These are phyloP conservation scores for Lentinula edodes DNA, from an alignment of 768 basidiomycete species.

Conservation along the genomic window DNA sequence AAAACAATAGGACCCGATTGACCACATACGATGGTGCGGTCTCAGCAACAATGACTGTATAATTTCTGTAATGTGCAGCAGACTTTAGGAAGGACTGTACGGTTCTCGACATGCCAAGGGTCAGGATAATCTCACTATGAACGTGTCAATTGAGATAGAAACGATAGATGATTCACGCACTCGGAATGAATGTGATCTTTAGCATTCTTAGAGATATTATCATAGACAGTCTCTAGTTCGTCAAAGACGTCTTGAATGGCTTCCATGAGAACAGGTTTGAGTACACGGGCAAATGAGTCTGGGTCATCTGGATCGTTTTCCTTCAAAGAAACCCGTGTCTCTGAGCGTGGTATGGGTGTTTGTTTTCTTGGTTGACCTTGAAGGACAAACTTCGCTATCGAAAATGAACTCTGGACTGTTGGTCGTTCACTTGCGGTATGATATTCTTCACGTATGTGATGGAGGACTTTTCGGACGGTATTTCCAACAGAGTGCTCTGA, in stretches of 20 bases:
- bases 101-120: slow-evolving; percentile 90
- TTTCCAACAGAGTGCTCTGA: slow-evolving; percentile 94
- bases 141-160: neutral
- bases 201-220: slow-evolving; percentile 90
- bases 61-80: slow-evolving; percentile 85
- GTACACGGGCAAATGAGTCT: slow-evolving; percentile 65
- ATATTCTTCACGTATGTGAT: slow-evolving; percentile 94
- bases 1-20: neutral
- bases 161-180: slow-evolving; percentile 38
- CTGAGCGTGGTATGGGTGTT: slow-evolving; percentile 34
- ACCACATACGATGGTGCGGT: slow-evolving; percentile 82
- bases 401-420: slow-evolving; percentile 42
- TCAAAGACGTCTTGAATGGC: slow-evolving; percentile 96
- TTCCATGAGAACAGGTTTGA: slow-evolving; percentile 94
- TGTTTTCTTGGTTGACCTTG: slow-evolving; percentile 65
- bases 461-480: slow-evolving; percentile 87
- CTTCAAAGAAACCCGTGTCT: slow-evolving; percentile 51
- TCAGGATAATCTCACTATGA: slow-evolving; percentile 86
- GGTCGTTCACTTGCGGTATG: slow-evolving; percentile 60
- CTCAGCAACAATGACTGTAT: slow-evolving; percentile 94
- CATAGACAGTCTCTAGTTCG: slow-evolving; percentile 93
- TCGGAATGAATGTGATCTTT: slow-evolving; percentile 98
- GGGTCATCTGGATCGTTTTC: slow-evolving; percentile 74
- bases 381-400: slow-evolving; percentile 79
- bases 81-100: slow-evolving; percentile 92